phyloP scores from a whole-genome alignment of 495 filamentous ascomycete genomes.

The Cryomyces antarcticus region DNA sequence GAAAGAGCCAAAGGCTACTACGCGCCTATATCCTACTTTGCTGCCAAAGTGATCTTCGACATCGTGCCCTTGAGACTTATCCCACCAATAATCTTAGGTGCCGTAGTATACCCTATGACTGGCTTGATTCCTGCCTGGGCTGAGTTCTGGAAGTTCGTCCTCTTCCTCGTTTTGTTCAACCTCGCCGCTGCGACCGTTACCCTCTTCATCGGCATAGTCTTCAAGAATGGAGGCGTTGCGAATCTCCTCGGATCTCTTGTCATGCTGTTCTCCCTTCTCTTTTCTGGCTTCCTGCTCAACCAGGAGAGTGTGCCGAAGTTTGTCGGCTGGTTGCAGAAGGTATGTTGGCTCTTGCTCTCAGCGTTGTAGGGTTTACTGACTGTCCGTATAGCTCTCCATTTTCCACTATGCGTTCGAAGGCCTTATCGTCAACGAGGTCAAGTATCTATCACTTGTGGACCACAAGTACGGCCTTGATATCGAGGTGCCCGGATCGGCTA shows the following conservation, averaged over 20 bases:
- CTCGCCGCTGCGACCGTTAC: slow-evolving; percentile 82
- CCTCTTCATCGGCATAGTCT: slow-evolving; percentile 89
- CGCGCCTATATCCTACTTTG: slow-evolving; percentile 89
- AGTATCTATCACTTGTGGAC: slow-evolving; percentile 73
- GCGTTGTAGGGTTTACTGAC: background rate
- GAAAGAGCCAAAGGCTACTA: slow-evolving; percentile 98
- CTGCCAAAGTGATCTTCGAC: slow-evolving; percentile 85
- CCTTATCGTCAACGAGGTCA: slow-evolving; percentile 92
- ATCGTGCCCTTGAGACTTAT: slow-evolving; percentile 86
- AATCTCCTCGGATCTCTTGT: slow-evolving; percentile 88
- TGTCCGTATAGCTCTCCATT: slow-evolving; percentile 53
- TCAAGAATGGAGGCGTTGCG: slow-evolving; percentile 78
- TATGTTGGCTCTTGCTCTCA: slow-evolving; percentile 20
- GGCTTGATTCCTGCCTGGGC: slow-evolving; percentile 68
- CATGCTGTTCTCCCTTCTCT: slow-evolving; percentile 93
- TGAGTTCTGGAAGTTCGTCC: slow-evolving; percentile 77
- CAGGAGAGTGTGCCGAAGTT: slow-evolving; percentile 74
- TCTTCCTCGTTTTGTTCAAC: slow-evolving; percentile 90
- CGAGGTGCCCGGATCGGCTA: slow-evolving; percentile 83
- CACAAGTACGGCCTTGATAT: slow-evolving; percentile 89
- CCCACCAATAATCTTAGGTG: slow-evolving; percentile 89
- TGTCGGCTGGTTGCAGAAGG: slow-evolving; percentile 71
- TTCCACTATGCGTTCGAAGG: slow-evolving; percentile 98
- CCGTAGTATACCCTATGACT: slow-evolving; percentile 95
- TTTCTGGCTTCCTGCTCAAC: slow-evolving; percentile 83